These are phyloP conservation scores for Yamadazyma mexicana DNA, from an alignment of 1,139 yeast species.

Conservation along the genomic window DNA sequence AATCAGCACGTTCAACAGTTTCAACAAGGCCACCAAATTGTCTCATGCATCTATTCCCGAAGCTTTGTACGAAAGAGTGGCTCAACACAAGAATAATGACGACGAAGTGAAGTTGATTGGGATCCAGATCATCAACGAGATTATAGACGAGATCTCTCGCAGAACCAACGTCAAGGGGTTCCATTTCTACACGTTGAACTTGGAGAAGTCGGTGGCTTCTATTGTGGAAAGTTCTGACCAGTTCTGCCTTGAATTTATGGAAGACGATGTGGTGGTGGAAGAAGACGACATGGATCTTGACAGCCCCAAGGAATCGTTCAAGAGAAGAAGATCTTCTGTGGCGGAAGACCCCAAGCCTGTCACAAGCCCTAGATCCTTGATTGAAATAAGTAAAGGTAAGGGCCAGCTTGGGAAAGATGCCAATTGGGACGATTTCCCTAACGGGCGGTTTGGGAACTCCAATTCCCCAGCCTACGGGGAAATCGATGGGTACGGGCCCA, in stretches of 20 bases:
- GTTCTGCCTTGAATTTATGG: slow-evolving; percentile 23
- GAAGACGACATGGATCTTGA: slow-evolving; percentile 15
- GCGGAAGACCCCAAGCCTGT: slow-evolving; percentile 28
- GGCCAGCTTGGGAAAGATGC: slow-evolving; percentile 90
- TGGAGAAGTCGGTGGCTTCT: slow-evolving; percentile 89
- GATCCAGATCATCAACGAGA: slow-evolving; percentile 66
- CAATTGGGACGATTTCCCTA: slow-evolving; percentile 98
- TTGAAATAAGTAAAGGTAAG: slow-evolving; percentile 81
- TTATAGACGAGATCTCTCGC: slow-evolving; percentile 56
- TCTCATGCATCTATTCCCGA: slow-evolving; percentile 86
- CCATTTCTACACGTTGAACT: slow-evolving; percentile 86
- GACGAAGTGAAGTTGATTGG: slow-evolving; percentile 84
- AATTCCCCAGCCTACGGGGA: slow-evolving; percentile 98
- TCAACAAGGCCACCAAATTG: slow-evolving; percentile 83
- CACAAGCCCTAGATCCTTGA: slow-evolving; percentile 51
- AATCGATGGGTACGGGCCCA: slow-evolving; percentile 95
- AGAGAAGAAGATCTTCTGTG: slow-evolving; percentile 46
- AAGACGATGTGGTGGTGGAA: slow-evolving; percentile 23
- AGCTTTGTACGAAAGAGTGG: slow-evolving; percentile 39
- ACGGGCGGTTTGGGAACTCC: slow-evolving; percentile 97
- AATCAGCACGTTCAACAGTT: slow-evolving; percentile 83
- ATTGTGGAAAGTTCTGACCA: slow-evolving; percentile 63
- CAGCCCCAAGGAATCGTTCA: slow-evolving; percentile 1
- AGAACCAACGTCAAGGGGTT: slow-evolving; percentile 67
- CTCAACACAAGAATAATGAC: slow-evolving; percentile 71